These are phyloP conservation scores for Penicillium hesseltinei DNA, from an alignment of 2,329 filamentous ascomycete species.

Conservation along the genomic window DNA sequence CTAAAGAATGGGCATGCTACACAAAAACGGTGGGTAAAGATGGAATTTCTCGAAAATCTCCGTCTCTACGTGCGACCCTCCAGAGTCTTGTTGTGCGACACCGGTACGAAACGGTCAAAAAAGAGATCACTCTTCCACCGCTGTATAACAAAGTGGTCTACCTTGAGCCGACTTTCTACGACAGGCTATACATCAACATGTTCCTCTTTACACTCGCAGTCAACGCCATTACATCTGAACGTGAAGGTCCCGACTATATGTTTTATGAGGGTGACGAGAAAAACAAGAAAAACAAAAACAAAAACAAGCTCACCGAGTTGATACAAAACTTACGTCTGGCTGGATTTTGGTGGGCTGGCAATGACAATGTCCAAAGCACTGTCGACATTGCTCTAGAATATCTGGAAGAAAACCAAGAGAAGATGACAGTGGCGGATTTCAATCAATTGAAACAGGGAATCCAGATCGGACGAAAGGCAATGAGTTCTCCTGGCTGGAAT, in stretches of 20 bases:
- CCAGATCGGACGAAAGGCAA: constrained; percentile 59
- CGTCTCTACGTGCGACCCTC: constrained; percentile 63
- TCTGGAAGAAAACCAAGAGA: constrained; percentile 59
- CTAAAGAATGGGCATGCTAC: constrained; percentile 71
- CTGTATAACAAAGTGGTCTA: constrained; percentile 70
- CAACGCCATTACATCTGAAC: constrained; percentile 84
- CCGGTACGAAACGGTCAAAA: constrained; percentile 65
- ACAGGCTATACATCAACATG: constrained; percentile 77
- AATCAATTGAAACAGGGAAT: constrained; percentile 63
- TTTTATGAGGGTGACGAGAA: constrained; percentile 63
- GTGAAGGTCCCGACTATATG: constrained; percentile 80
- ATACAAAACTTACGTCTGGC: constrained; percentile 78
- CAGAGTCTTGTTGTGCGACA: constrained; percentile 81
- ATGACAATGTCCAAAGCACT: constrained; percentile 63
- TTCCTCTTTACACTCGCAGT: constrained; percentile 81
- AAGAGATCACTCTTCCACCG: constrained; percentile 64
- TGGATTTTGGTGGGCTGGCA: constrained; percentile 84
- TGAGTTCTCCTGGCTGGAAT: constrained; percentile 62
- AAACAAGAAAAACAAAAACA: constrained; percentile 58
- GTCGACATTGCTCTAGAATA: constrained; percentile 68
- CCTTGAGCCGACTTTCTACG: constrained; percentile 78
- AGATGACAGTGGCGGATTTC: constrained; percentile 61
- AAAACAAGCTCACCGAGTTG: constrained; percentile 56
- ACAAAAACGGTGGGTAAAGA: constrained; percentile 61
- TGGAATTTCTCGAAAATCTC: constrained; percentile 48